Evolutionary conservation across 2,329 filamentous ascomycete genomes (phyloP).

Genomic region (Tolypocladium paradoxum): DNA sequence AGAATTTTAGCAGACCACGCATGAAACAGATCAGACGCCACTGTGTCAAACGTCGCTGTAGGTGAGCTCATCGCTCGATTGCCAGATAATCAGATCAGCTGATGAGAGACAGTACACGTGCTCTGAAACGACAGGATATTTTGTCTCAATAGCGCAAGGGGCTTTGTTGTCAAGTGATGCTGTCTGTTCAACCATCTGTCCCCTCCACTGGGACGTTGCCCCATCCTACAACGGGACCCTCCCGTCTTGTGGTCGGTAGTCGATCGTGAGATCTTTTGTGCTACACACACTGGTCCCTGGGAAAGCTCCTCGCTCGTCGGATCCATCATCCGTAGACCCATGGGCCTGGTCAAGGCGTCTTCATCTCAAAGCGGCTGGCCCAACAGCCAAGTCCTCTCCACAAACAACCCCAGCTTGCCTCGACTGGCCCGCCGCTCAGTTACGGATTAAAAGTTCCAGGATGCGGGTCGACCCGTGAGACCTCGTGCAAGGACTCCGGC

Average conservation of each 20-base stretch:
- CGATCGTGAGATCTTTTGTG: neutral
- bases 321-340: neutral
- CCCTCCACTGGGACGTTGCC: too few species aligned
- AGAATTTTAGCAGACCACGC: too few species aligned
- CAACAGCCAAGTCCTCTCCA: neutral
- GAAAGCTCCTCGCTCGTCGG: neutral
- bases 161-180: too few species aligned
- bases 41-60: neutral
- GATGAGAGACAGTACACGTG: neutral
- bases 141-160: too few species aligned
- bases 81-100: neutral
- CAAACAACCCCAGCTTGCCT: neutral
- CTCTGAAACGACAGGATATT: too few species aligned
- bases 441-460: neutral
- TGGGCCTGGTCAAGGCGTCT: neutral
- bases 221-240: neutral
- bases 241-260: neutral
- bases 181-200: too few species aligned
- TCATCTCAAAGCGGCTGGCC: neutral
- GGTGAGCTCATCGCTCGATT: neutral
- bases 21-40: too few species aligned
- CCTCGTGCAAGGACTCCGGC: neutral
- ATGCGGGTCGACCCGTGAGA: neutral
- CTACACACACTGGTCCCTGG: neutral
- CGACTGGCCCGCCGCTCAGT: neutral